Evolutionary conservation across 1,284 basidiomycete species (phyloP).

Genomic region (Puccinia novopanici): DNA sequence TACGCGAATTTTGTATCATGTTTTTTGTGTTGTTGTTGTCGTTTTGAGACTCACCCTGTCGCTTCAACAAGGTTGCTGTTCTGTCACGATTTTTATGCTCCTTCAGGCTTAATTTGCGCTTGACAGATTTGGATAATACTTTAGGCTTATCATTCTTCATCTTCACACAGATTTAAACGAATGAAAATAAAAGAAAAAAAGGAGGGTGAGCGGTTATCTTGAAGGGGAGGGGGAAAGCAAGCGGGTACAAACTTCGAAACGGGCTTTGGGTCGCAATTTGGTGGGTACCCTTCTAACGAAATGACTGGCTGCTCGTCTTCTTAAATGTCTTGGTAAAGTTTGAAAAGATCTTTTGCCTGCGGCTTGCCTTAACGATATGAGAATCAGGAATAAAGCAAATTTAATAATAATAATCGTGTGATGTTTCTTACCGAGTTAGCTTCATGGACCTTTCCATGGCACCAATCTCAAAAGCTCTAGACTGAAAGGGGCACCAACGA

Average conservation of each 20-base stretch:
- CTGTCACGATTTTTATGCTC: conserved; percentile 13
- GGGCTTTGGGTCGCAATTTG: conserved; percentile 74
- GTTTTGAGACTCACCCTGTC: conserved; percentile 22
- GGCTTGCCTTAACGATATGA: conserved; percentile 58
- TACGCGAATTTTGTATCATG: too few species aligned
- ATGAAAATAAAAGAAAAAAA: neutral
- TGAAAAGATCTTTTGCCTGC: conserved; percentile 84
- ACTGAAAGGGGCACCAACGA: conserved; percentile 61
- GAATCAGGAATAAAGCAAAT: neutral
- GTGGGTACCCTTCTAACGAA: conserved; percentile 84
- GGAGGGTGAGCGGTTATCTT: neutral
- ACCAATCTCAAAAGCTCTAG: conserved; percentile 79
- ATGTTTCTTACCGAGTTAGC: conserved; percentile 66
- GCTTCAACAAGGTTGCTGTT: conserved; percentile 21
- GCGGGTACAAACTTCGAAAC: conserved; percentile 67
- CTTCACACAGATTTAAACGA: neutral
- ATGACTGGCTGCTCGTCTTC: conserved; percentile 86
- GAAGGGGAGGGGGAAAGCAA: neutral
- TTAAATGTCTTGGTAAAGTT: conserved; percentile 79
- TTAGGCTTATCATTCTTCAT: conserved; percentile 39
- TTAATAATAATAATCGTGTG: neutral
- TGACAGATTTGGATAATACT: conserved; percentile 26
- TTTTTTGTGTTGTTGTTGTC: neutral
- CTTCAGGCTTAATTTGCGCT: conserved; percentile 37
- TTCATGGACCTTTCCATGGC: conserved; percentile 84